Base-by-base conservation (phyloP, 805 yeast genomes). In the Metschnikowia matae region DNA sequence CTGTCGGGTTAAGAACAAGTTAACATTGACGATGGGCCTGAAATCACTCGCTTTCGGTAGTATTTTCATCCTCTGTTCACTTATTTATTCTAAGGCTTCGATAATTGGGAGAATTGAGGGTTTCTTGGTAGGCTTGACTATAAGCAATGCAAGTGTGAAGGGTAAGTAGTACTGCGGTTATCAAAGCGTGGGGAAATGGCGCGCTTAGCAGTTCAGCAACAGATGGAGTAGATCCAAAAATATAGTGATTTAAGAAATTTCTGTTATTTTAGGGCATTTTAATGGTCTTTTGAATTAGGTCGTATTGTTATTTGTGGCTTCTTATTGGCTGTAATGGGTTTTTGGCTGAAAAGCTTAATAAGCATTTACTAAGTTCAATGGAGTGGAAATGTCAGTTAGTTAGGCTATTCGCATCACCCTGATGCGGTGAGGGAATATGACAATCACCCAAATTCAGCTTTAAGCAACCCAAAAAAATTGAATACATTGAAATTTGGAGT, bases 1-100 rank as follows among this genome's bases (percentile, higher is more conserved):
- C 44, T 57, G 60, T 13, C 60, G 44, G 6, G 60, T 57, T 46
- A 57, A 32, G 42, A 57, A 57, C 31, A 53, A 44, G 14, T 52
- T 53, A 14, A 45, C 37, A 2, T 29, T 42, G 10, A 50, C 31
- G 3, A 40, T 29, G 23, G 40, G 13, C 20, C 41, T 32, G 18
- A 42, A 1, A 11, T 42, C 38, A 11, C 38, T 33, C 31, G n/a
- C 13, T 32, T 11, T 20, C 31, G 52, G 40, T 14, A 45, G 23
- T n/a, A 49, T 32, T 33, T 40, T 39, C 52, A 49, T 48, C n/a
- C 13, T 14, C 6, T 14, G 31, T 3, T 37, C 20, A 3, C 29
- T 6, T 31, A 11, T 41, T 11, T 13, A 31, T 29, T 39, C 8
- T 21, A 6, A 7, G 18, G 13, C 41, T 37, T 15, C 7, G 18